phyloP scores from a whole-genome alignment of 2,329 filamentous ascomycete species.

The Grosmannia serpens region DNA sequence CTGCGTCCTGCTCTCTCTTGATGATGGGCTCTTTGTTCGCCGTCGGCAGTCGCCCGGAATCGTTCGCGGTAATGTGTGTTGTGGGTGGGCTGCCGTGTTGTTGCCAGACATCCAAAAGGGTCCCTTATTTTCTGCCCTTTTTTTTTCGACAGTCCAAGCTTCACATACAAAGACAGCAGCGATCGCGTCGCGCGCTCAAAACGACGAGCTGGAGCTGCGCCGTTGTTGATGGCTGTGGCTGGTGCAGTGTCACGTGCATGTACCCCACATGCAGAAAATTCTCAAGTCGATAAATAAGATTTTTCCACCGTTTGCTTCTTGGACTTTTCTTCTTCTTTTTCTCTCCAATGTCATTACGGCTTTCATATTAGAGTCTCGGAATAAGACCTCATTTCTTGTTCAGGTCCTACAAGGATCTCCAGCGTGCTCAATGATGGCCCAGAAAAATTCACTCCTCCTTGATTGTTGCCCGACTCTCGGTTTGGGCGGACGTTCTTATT shows the following conservation, averaged over 20 bases:
- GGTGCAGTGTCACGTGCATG: neutral
- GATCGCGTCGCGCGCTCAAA: constrained; percentile 2
- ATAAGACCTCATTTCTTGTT: constrained; percentile 86
- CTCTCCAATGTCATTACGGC: constrained; percentile 63
- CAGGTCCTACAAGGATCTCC: constrained; percentile 69
- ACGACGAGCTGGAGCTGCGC: neutral
- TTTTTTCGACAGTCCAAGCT: neutral
- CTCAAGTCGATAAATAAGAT: constrained; percentile 6
- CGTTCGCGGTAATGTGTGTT: neutral
- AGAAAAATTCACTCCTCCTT: constrained; percentile 67
- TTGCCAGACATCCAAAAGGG: neutral
- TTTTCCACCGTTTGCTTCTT: constrained; percentile 15
- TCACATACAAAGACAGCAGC: neutral
- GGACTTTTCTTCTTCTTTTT: constrained; percentile 30
- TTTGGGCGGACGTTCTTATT: constrained; percentile 25
- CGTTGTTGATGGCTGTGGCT: neutral
- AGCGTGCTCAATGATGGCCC: constrained; percentile 97
- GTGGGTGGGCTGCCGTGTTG: neutral
- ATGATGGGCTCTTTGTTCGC: neutral
- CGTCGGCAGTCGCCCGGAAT: neutral
- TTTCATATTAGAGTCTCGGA: constrained; percentile 99
- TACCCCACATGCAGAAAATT: neutral
- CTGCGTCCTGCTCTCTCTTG: neutral
- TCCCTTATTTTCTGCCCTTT: neutral
- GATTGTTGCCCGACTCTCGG: constrained; percentile 50